Evolutionary conservation across 2,329 filamentous ascomycete species (phyloP).

Genomic region (Trichoderma semiorbis): DNA sequence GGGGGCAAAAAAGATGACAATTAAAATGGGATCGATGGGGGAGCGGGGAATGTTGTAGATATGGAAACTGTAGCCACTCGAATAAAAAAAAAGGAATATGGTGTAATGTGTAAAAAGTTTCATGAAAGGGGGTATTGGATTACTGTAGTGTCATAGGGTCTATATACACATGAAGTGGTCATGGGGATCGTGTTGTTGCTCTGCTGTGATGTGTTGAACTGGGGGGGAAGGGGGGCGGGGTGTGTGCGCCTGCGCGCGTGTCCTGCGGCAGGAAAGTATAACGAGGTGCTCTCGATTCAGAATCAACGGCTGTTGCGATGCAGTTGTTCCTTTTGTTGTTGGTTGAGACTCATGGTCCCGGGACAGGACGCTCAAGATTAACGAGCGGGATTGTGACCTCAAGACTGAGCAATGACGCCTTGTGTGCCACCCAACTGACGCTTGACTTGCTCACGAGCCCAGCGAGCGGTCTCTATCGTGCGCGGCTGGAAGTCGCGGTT

Average conservation of each 20-base stretch:
- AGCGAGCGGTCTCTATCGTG: slow-evolving; percentile 91
- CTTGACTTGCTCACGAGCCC: slow-evolving; percentile 97
- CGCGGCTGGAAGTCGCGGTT: slow-evolving; percentile 83
- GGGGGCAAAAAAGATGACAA: slow-evolving; percentile 25
- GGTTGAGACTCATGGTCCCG: background rate
- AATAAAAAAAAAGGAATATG: slow-evolving; percentile 22
- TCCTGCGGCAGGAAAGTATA: background rate
- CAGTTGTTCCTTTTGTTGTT: background rate
- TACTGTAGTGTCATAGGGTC: slow-evolving; percentile 37
- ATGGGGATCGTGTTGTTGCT: slow-evolving; percentile 34
- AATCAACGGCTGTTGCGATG: background rate
- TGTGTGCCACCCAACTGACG: slow-evolving; percentile 65
- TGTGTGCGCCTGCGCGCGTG: background rate
- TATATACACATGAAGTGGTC: slow-evolving; percentile 40
- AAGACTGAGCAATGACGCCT: slow-evolving; percentile 51
- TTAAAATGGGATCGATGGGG: slow-evolving; percentile 23
- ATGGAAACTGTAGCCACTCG: slow-evolving; percentile 3
- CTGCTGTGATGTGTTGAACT: slow-evolving; percentile 29
- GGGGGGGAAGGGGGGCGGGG: slow-evolving; percentile 12
- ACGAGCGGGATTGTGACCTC: slow-evolving; percentile 16
- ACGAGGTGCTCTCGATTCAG: background rate
- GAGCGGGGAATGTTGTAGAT: slow-evolving; percentile 16
- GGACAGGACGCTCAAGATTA: background rate
- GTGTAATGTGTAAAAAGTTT: slow-evolving; percentile 31
- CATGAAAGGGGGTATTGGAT: slow-evolving; percentile 37